phyloP scores from a whole-genome alignment of 169 alveolate species.

The Cryptosporidium tyzzeri region DNA sequence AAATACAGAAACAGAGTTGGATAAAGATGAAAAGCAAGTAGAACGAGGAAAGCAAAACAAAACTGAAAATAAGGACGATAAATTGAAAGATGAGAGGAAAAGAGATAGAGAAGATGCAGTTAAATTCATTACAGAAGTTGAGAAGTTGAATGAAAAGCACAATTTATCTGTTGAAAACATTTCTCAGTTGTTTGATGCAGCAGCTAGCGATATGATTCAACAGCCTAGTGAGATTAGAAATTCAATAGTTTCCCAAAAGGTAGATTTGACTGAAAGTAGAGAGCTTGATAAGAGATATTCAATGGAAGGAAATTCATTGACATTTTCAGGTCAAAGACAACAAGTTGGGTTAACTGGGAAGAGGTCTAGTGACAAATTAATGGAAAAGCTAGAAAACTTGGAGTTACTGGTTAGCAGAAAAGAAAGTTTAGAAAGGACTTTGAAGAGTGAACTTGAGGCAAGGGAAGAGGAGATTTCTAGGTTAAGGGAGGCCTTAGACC shows the following conservation, averaged over 20 bases:
- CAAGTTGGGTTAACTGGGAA: not conserved
- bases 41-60: not conserved
- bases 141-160: conserved; percentile 10
- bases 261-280: not conserved
- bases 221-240: not conserved
- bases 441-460: conserved; percentile 44
- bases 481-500: conserved; percentile 26
- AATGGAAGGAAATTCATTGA: not conserved
- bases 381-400: conserved; percentile 43
- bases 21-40: not conserved
- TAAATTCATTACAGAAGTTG: conserved; percentile 21
- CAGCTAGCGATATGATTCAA: not conserved
- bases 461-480: conserved; percentile 58
- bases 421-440: conserved; percentile 39
- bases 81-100: not conserved
- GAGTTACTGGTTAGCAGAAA: conserved; percentile 39
- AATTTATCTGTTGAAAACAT: conserved; percentile 32
- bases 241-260: conserved; percentile 13
- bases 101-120: not conserved
- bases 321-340: conserved; percentile 7
- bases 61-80: not conserved
- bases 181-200: conserved; percentile 27
- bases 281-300: not conserved
- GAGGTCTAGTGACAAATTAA: conserved; percentile 18
- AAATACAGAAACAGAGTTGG: not conserved